Evolutionary conservation across 306 rosid species (phyloP).

Genomic region (Albizia julibrissin): DNA sequence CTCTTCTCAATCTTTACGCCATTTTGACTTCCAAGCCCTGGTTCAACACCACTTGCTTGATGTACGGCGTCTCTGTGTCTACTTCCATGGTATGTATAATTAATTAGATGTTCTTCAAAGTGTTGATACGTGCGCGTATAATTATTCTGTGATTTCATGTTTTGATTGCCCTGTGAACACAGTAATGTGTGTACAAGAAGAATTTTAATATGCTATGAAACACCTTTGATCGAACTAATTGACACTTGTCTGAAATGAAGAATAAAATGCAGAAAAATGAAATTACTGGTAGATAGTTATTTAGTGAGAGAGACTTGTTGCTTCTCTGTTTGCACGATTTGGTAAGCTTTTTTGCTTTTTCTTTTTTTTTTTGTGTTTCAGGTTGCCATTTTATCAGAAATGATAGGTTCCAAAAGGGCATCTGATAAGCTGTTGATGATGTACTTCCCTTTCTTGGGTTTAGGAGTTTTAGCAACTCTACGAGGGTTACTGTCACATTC

Average conservation of each 20-base stretch:
- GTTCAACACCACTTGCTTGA: slow-evolving; percentile 81
- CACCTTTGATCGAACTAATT: neutral
- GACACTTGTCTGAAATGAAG: neutral
- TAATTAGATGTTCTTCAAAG: neutral
- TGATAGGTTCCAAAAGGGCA: slow-evolving; percentile 45
- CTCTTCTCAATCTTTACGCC: slow-evolving; percentile 59
- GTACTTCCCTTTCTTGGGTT: slow-evolving; percentile 52
- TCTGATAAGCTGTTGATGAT: slow-evolving; percentile 46
- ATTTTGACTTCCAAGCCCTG: slow-evolving; percentile 58
- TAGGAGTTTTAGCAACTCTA: slow-evolving; percentile 43
- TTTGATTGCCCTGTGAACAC: neutral
- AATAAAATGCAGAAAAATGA: neutral
- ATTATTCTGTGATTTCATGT: neutral
- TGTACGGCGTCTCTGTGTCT: slow-evolving; percentile 53
- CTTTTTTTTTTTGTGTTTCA: neutral
- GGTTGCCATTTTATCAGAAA: slow-evolving; percentile 33
- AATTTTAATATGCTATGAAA: neutral
- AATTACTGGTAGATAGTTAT: neutral
- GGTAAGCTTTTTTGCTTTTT: neutral
- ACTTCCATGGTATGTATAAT: slow-evolving; percentile 58
- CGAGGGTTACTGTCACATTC: slow-evolving; percentile 13
- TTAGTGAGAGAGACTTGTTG: neutral
- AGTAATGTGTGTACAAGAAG: neutral
- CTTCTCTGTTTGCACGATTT: neutral
- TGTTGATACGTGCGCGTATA: no score